Conservation (phyloP, 345 rosid genomes). For the Salix exigua region DNA sequence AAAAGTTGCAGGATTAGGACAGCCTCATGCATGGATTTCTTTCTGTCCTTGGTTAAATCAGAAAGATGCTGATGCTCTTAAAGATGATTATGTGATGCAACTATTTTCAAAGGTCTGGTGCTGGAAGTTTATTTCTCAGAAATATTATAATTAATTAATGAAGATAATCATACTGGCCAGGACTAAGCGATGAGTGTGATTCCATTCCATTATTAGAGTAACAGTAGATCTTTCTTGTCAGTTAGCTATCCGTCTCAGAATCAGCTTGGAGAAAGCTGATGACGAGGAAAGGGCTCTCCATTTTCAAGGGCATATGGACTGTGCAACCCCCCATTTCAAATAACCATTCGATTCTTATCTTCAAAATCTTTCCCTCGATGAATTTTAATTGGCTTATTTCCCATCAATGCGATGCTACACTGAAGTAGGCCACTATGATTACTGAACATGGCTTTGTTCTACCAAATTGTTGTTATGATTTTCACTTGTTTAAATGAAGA, state of each 20-base stretch:
- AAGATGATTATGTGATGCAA: neutral
- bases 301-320: constrained; percentile 32
- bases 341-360: constrained; percentile 24
- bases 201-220: constrained; percentile 17
- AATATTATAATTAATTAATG: neutral
- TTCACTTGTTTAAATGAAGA: neutral
- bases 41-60: neutral
- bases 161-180: neutral
- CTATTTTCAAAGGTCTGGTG: neutral
- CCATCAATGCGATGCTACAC: constrained; percentile 16
- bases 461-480: neutral
- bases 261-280: constrained; percentile 15
- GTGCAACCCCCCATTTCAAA: constrained; percentile 30
- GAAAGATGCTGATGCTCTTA: neutral
- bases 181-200: constrained; percentile 2
- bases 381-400: constrained; percentile 18
- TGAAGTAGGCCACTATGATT: constrained; percentile 16
- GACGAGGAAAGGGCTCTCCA: constrained; percentile 3
- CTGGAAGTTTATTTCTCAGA: neutral
- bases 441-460: constrained; percentile 5
- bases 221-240: constrained; percentile 22
- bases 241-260: constrained; percentile 23
- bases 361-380: constrained; percentile 21
- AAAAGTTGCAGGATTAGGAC: neutral
- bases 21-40: neutral